These are phyloP conservation scores for Paramecium biaurelia DNA, from an alignment of 73 alveolate genomes.

Conservation along the genomic window DNA sequence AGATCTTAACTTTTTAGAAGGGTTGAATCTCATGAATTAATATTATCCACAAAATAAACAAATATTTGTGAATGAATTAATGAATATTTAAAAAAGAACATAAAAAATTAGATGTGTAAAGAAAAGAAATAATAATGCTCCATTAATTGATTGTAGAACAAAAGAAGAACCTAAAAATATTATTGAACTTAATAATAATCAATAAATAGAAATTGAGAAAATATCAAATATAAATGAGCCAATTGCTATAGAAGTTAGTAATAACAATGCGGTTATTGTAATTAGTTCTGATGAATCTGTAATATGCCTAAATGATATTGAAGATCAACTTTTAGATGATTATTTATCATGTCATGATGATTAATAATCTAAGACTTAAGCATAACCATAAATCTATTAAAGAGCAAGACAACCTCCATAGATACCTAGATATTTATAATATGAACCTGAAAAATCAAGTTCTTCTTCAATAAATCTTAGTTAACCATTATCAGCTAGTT, in stretches of 20 bases:
- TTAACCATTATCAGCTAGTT: constrained; percentile 1
- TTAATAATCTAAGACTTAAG: neutral
- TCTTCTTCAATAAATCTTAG: neutral
- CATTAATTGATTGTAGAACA: constrained; percentile 17
- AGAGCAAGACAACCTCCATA: neutral
- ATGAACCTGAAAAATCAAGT: neutral
- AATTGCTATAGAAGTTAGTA: neutral
- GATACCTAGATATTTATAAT: neutral
- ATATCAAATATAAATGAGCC: neutral
- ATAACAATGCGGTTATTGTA: neutral
- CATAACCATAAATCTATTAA: neutral
- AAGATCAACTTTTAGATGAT: neutral
- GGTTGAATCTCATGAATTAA: neutral
- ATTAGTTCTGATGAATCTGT: constrained; percentile 19
- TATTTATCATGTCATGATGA: neutral
- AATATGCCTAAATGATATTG: neutral
- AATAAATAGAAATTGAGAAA: neutral
- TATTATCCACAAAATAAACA: neutral
- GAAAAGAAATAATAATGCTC: neutral
- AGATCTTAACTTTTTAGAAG: neutral
- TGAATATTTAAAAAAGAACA: neutral
- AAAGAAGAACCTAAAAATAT: neutral
- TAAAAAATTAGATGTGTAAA: neutral
- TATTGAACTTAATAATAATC: neutral
- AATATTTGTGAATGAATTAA: neutral